A percentile compares a stretch with the other conserved stretches of the same genome.
Evolutionary conservation across 495 filamentous ascomycete genomes (phyloP).

Genomic region (Astrocystis sublimbata): DNA sequence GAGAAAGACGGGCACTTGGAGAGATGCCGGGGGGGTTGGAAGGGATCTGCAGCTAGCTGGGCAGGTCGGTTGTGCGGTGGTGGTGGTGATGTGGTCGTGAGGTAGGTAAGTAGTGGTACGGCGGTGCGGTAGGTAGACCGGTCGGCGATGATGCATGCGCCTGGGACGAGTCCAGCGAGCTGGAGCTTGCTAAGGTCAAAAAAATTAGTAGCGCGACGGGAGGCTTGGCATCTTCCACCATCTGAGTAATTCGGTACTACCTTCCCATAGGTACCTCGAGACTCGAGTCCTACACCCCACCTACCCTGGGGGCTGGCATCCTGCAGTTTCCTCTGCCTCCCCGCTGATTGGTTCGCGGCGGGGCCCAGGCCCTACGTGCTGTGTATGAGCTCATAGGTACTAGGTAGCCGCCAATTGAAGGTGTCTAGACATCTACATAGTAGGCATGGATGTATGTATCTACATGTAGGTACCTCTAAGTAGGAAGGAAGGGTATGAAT

Average conservation of each 20-base stretch:
- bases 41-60: not conserved
- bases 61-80: not conserved
- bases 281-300: too few species aligned
- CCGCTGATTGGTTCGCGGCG: slow-evolving; percentile 6
- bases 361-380: not conserved
- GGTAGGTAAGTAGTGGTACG: not conserved
- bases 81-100: too few species aligned
- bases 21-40: not conserved
- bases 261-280: too few species aligned
- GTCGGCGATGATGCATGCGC: slow-evolving; percentile 22
- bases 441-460: too few species aligned
- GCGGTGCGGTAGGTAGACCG: not conserved
- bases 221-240: slow-evolving; percentile 15
- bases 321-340: not conserved
- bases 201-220: slow-evolving; percentile 20
- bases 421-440: not conserved
- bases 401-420: not conserved
- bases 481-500: too few species aligned
- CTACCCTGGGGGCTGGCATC: too few species aligned
- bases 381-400: slow-evolving; percentile 8
- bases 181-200: slow-evolving; percentile 13
- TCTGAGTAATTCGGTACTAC: too few species aligned
- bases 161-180: too few species aligned
- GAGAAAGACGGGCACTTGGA: not conserved
- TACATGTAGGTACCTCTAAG: not conserved